Evolutionary conservation across 2,329 filamentous ascomycete species (phyloP).

Genomic region (Scedosporium aurantiacum): DNA sequence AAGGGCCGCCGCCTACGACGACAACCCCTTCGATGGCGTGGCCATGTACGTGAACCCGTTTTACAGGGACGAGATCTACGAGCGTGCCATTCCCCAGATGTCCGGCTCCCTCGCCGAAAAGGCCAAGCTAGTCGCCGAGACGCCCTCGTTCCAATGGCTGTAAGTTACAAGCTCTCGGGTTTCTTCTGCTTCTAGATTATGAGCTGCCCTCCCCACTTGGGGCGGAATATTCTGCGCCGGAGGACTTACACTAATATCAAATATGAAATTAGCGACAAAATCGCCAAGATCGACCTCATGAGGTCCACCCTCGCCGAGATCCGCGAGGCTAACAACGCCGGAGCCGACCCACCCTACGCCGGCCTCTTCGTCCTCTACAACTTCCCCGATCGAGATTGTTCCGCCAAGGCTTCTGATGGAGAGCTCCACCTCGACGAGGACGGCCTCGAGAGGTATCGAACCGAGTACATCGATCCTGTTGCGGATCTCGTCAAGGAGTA

Average conservation of each 20-base stretch:
- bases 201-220: background rate
- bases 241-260: background rate
- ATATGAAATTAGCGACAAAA: constrained; percentile 29
- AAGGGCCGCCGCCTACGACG: constrained; percentile 25
- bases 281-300: constrained; percentile 35
- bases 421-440: constrained; percentile 39
- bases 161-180: background rate
- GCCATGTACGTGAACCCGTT: constrained; percentile 41
- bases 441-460: constrained; percentile 43
- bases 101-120: constrained; percentile 41
- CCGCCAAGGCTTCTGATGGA: constrained; percentile 45
- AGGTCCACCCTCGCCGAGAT: constrained; percentile 33
- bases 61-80: constrained; percentile 44
- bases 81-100: constrained; percentile 50
- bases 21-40: constrained; percentile 43
- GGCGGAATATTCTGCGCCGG: background rate
- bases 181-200: no score
- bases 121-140: constrained; percentile 38
- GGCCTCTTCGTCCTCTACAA: constrained; percentile 45
- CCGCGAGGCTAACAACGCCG: constrained; percentile 23
- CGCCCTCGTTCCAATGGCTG: constrained; percentile 40
- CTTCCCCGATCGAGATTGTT: constrained; percentile 45
- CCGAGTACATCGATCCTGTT: constrained; percentile 38
- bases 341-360: constrained; percentile 24
- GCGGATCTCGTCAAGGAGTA: constrained; percentile 28